Base-by-base conservation (phyloP, 1,139 yeast genomes). In the Pneumocystis carinii region DNA sequence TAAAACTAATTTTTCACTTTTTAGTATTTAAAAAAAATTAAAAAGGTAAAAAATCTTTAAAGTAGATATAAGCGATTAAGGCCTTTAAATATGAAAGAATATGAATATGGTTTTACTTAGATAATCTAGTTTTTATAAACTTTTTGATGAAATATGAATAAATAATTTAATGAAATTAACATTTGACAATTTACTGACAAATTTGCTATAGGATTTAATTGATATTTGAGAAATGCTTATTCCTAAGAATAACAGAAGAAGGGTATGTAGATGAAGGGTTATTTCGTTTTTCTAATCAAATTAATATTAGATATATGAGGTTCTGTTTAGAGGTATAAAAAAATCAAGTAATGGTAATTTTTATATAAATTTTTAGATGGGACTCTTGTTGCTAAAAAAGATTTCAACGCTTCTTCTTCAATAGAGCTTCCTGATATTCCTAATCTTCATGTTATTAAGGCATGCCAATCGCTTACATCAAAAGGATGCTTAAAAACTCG, bases 231-330 rank as follows among this genome's bases (percentile, higher is more conserved):
- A 77, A 78, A 92, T 92, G 98, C 87, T 92, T 84, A 92, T 92
- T 85, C 97, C 98, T 82, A 90, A 88, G 84, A 95, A 88, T 82
- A 97, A 92, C 81, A 90, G 98, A 86, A 89, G 88, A 84, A 89
- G 88, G 92, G 92, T 92, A 81, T 96, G 89, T 94, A 88, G 86
- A 81, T 86, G 90, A 87, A 94, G 92, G 82, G 90, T 90, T 88
- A 92, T 89, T 87, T 85, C 78, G 92, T 86, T n/a, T n/a, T 56
- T 36, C 32, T 37, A 35, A 59, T 36, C 1, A 48, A 35, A 12
- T 32, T 39, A 19, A 41, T 32, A 32, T 7, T 10, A 48, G 36
- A 59, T 59, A 59, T 32, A 56, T 32, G 57, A 59, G 32, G 17
- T 37, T 35, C 38, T 36, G 53, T 59, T 59, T 36, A 39, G 27